phyloP scores from a whole-genome alignment of 2,329 filamentous ascomycete genomes.

The Parastagonospora nodorum region DNA sequence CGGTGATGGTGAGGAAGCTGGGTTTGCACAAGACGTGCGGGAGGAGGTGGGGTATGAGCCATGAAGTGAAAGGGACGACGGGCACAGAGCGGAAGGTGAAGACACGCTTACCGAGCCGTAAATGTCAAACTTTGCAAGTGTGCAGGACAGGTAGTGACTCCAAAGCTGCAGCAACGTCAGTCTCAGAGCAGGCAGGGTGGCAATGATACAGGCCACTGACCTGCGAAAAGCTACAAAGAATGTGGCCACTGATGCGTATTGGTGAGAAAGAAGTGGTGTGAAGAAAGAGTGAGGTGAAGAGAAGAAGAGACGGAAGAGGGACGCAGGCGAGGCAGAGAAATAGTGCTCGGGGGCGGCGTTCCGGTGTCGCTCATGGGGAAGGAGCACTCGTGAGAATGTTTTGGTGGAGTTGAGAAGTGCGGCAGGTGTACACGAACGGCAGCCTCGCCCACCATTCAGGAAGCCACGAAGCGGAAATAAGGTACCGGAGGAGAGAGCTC shows the following conservation, averaged over 20 bases:
- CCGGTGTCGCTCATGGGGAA: slow-evolving; percentile 31
- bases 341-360: slow-evolving; percentile 25
- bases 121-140: slow-evolving; percentile 49
- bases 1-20: slow-evolving; percentile 23
- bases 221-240: slow-evolving; percentile 53
- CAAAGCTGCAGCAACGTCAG: slow-evolving; percentile 43
- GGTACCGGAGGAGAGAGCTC: slow-evolving; percentile 17
- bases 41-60: slow-evolving; percentile 3
- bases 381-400: slow-evolving; percentile 26
- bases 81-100: slow-evolving; percentile 8
- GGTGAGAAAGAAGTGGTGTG: slow-evolving; percentile 46
- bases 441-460: slow-evolving; percentile 25
- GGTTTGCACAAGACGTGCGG: slow-evolving; percentile 5
- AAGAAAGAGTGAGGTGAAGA: slow-evolving; percentile 37
- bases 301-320: slow-evolving; percentile 19
- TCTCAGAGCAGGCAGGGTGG: not conserved
- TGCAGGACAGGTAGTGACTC: slow-evolving; percentile 47
- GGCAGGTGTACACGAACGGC: slow-evolving; percentile 18
- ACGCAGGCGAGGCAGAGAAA: slow-evolving; percentile 18
- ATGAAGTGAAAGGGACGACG: slow-evolving; percentile 14
- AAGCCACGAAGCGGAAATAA: slow-evolving; percentile 13
- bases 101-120: slow-evolving; percentile 43
- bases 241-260: slow-evolving; percentile 51
- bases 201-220: slow-evolving; percentile 26
- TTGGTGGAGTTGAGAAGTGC: slow-evolving; percentile 20